Evolutionary conservation across 495 filamentous ascomycete genomes (phyloP).

Genomic region (Neurospora sp.): DNA sequence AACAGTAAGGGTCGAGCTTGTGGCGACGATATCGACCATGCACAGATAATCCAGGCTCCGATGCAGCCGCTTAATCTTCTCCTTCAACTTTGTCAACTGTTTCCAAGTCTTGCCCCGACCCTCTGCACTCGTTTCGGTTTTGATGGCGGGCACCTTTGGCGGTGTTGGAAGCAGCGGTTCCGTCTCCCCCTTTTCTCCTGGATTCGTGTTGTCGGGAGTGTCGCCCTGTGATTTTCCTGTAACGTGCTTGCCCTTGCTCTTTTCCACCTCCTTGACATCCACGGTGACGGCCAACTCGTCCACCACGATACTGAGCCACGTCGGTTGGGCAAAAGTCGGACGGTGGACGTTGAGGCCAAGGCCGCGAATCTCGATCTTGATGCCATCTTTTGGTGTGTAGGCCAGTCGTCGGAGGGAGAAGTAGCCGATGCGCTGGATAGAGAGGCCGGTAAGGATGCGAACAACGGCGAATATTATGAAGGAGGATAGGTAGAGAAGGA

Average conservation of each 20-base stretch:
- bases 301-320: slow-evolving; percentile 87
- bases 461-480: slow-evolving; percentile 91
- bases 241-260: slow-evolving; percentile 20
- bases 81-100: slow-evolving; percentile 62
- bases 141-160: slow-evolving; percentile 13
- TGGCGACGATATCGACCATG: slow-evolving; percentile 81
- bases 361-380: slow-evolving; percentile 82
- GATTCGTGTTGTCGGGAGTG: slow-evolving; percentile 13
- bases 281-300: slow-evolving; percentile 76
- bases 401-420: slow-evolving; percentile 81
- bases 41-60: slow-evolving; percentile 79
- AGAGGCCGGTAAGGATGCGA: slow-evolving; percentile 85
- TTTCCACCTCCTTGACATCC: slow-evolving; percentile 56
- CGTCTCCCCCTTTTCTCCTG: slow-evolving; percentile 8
- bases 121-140: slow-evolving; percentile 13
- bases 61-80: slow-evolving; percentile 76
- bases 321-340: slow-evolving; percentile 91
- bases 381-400: slow-evolving; percentile 75
- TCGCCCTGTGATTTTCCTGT: not conserved
- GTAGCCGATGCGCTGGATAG: slow-evolving; percentile 90
- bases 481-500: slow-evolving; percentile 80
- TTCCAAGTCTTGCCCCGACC: slow-evolving; percentile 68
- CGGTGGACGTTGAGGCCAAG: slow-evolving; percentile 80
- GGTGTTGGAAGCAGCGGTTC: slow-evolving; percentile 11
- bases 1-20: slow-evolving; percentile 64